phyloP scores from a whole-genome alignment of 176 grass and related monocot genomes.

The Elaeis guineensis region DNA sequence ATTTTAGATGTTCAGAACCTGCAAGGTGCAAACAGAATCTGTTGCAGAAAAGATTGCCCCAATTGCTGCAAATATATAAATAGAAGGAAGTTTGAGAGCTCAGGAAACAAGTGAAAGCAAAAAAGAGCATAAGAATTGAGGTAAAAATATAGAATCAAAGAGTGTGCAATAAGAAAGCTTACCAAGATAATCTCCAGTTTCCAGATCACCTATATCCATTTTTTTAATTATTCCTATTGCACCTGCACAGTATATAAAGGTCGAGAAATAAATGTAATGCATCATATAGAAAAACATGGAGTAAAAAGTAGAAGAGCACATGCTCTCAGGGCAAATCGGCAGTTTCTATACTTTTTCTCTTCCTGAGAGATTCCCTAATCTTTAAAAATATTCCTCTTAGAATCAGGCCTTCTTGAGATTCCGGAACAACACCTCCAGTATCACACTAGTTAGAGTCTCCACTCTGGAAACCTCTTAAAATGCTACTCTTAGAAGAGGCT shows the following conservation, averaged over 20 bases:
- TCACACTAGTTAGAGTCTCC: too few relatives aligned
- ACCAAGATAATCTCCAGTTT: constrained; percentile 86
- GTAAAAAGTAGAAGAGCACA: too few relatives aligned
- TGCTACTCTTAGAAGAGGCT: too few relatives aligned
- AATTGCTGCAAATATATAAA: constrained; percentile 51
- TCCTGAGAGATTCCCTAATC: too few relatives aligned
- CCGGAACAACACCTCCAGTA: too few relatives aligned
- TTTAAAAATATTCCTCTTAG: too few relatives aligned
- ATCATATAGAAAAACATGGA: too few relatives aligned
- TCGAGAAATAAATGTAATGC: background rate
- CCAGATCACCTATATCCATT: constrained; percentile 65
- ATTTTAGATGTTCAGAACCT: constrained; percentile 21
- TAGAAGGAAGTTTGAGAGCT: background rate
- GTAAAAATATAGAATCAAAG: background rate
- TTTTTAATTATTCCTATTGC: constrained; percentile 49
- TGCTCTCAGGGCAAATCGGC: too few relatives aligned
- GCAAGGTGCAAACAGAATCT: constrained; percentile 94
- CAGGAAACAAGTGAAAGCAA: constrained; percentile 17
- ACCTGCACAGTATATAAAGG: constrained; percentile 29
- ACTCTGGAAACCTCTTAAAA: too few relatives aligned
- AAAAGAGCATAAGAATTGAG: background rate
- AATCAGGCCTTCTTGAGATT: too few relatives aligned
- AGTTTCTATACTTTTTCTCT: too few relatives aligned
- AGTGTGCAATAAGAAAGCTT: constrained; percentile 7
- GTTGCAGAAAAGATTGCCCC: constrained; percentile 95